Base-by-base conservation (phyloP, 2,329 filamentous ascomycete genomes). In the Microdochium nivale region DNA sequence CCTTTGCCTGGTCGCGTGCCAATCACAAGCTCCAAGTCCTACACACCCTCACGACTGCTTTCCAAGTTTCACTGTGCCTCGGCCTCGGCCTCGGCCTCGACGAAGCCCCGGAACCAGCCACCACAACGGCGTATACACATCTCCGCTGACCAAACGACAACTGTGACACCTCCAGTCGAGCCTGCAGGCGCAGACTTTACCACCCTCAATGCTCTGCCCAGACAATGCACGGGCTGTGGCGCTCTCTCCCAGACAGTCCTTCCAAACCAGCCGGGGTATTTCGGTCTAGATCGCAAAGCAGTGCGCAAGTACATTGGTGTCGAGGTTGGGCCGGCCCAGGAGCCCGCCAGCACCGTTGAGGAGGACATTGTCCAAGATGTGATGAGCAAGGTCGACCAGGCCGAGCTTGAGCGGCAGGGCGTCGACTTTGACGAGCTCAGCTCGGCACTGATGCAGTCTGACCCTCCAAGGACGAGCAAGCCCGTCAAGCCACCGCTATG, bases 211-310 rank as follows among this genome's bases (percentile, higher is more conserved):
- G 57, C 58, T 19, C 67, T 86, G 1, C 83, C 84, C 0, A 59
- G 73, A 11, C 79, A 78, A 56, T 87, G 84, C 58, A 73, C 74
- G 13, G 84, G 84, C 33, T 87, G 84, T 61, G 84, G 84, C 46
- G 83, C 83, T 14, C 73, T 84, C 58, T 73, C 80, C 47, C 84
- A 87, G 63, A 81, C 75, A 0, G 62, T 64, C 0, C 65, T 77
- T 19, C 65, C 76, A 1, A 64, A 75, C 25, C 68, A 77, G 53
- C 70, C 84, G 5, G 80, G 80, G 3, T 84, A 78, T 64, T 86
- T 76, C 61, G 71, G 78, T 53, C 52, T 77, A 25, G 64, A 63
- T 33, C 76, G 78, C 55, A 81, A 72, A 58, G 70, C 73, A 2
- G 74, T 84, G 3, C 71, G 65, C 56, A 69, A 67, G 32, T 84